These are phyloP conservation scores for Neofusicoccum kwambonambiense DNA, from an alignment of 2,329 filamentous ascomycete species.

Conservation along the genomic window DNA sequence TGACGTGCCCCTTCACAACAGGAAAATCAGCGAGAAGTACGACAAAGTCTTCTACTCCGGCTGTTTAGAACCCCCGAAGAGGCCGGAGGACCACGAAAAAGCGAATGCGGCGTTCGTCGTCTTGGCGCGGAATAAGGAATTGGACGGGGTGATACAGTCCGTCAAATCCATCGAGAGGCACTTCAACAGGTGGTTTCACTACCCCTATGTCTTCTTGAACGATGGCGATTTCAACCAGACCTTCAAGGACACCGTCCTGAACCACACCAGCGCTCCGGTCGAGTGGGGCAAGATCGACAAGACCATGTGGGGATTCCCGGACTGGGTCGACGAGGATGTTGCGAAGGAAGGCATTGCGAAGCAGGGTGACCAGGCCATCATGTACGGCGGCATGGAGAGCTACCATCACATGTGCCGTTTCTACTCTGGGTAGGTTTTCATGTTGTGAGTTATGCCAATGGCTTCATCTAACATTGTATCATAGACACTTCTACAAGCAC, in stretches of 20 bases:
- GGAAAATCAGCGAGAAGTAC: conserved; percentile 94
- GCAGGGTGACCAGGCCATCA: conserved; percentile 94
- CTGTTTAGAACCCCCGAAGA: conserved; percentile 79
- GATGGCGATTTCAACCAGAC: conserved; percentile 94
- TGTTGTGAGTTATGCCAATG: neutral
- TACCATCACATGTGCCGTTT: conserved; percentile 99
- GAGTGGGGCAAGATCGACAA: conserved; percentile 93
- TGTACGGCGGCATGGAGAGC: conserved; percentile 98
- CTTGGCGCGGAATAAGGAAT: conserved; percentile 89
- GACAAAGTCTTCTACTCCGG: conserved; percentile 95
- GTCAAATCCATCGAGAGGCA: conserved; percentile 97
- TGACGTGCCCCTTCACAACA: conserved; percentile 39
- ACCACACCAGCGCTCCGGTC: conserved; percentile 83
- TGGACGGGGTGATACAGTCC: conserved; percentile 93
- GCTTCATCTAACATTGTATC: conserved; percentile 21
- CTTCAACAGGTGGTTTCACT: conserved; percentile 98
- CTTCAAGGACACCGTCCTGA: conserved; percentile 83
- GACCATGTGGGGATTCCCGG: conserved; percentile 93
- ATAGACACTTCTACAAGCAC: conserved; percentile 93
- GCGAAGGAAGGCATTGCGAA: conserved; percentile 95
- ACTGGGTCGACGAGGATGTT: conserved; percentile 92
- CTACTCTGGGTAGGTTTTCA: conserved; percentile 78
- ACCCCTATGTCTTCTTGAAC: conserved; percentile 97
- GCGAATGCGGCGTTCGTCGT: conserved; percentile 97
- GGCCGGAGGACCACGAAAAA: conserved; percentile 71